Conservation (phyloP, 2,329 filamentous ascomycete species). For the Fusarium tupiense region DNA sequence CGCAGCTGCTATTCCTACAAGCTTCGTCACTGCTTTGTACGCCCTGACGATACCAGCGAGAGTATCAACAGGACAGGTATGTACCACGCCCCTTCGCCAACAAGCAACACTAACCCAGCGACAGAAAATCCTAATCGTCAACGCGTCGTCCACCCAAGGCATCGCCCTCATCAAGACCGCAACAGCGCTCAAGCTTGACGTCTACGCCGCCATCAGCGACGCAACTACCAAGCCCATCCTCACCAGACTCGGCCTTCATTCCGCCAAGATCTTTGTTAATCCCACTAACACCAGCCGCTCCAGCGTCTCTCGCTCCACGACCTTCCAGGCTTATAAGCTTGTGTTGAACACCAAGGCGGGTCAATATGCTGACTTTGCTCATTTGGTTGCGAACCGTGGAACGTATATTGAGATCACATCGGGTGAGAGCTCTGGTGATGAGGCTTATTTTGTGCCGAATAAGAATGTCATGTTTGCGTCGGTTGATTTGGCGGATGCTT, state of each 20-base stretch:
- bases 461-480: conserved; percentile 39
- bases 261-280: conserved; percentile 22
- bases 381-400: conserved; percentile 30
- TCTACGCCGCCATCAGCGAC: conserved; percentile 23
- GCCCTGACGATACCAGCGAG: conserved; percentile 22
- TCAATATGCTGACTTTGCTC: conserved; percentile 30
- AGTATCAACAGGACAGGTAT: conserved; percentile 27
- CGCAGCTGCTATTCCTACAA: conserved; percentile 31
- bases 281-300: conserved; percentile 2
- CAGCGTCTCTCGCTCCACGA: conserved; percentile 13
- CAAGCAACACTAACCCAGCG: neutral
- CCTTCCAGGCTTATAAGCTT: conserved; percentile 22
- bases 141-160: conserved; percentile 30
- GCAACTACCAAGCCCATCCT: conserved; percentile 20
- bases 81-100: neutral
- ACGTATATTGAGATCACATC: conserved; percentile 27
- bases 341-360: conserved; percentile 28
- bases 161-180: conserved; percentile 35
- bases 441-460: conserved; percentile 6
- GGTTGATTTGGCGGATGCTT: conserved; percentile 33
- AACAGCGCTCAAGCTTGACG: conserved; percentile 30
- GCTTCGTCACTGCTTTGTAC: conserved; percentile 35
- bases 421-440: conserved; percentile 8
- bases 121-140: conserved; percentile 35
- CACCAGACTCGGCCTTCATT: conserved; percentile 16